Conservation (phyloP, 1,284 basidiomycete species). For the Coniferiporia sulphurascens region DNA sequence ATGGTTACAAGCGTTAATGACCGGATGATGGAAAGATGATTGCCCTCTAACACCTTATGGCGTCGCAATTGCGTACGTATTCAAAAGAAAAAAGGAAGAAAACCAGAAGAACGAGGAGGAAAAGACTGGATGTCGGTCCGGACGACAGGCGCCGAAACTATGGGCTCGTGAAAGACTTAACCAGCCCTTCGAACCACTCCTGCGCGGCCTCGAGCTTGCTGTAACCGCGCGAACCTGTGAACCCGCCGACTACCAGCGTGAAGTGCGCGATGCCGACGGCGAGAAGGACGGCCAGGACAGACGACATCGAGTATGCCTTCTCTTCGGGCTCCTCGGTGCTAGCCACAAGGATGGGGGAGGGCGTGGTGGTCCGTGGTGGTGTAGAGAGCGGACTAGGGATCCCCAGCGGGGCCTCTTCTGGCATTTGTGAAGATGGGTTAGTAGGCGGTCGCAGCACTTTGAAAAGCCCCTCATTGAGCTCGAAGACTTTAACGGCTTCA, state of each 20-base stretch:
- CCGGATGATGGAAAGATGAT: not conserved
- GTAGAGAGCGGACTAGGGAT: slow-evolving; percentile 25
- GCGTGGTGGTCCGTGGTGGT: slow-evolving; percentile 19
- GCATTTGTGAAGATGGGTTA: slow-evolving; percentile 9
- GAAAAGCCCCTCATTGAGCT: slow-evolving; percentile 66
- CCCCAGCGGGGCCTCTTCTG: slow-evolving; percentile 21
- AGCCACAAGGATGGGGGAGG: slow-evolving; percentile 19
- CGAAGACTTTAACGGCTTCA: slow-evolving; percentile 68
- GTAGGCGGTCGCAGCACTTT: slow-evolving; percentile 33
- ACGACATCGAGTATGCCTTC: slow-evolving; percentile 30
- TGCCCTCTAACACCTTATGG: not conserved
- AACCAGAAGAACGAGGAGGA: not conserved
- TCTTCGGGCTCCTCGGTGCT: slow-evolving; percentile 19
- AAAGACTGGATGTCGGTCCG: not conserved
- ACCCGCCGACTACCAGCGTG: slow-evolving; percentile 43
- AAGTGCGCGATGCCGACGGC: slow-evolving; percentile 51
- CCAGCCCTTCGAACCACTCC: slow-evolving; percentile 32
- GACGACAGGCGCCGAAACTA: not conserved
- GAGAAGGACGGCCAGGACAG: slow-evolving; percentile 41
- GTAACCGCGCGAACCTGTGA: slow-evolving; percentile 44
- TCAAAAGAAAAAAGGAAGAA: too few species aligned
- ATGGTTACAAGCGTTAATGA: too few species aligned
- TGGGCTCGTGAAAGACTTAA: not conserved
- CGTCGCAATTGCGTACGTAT: too few species aligned
- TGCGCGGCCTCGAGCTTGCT: slow-evolving; percentile 41